phyloP scores from a whole-genome alignment of 345 rosid genomes.

The Garcia nutans region DNA sequence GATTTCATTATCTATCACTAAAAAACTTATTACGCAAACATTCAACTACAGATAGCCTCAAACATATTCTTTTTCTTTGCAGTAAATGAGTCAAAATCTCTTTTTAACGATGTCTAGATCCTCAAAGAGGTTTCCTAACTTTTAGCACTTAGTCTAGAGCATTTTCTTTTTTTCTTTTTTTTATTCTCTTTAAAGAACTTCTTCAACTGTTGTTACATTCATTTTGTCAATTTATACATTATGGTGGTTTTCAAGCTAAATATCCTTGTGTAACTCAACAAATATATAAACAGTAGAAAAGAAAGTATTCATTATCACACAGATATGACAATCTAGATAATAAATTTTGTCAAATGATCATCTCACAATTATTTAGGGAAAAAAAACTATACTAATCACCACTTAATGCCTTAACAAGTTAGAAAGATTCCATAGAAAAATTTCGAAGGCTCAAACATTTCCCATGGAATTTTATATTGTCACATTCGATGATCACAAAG shows the following conservation, averaged over 20 bases:
- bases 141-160: too few relatives aligned
- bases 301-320: background rate
- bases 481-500: background rate
- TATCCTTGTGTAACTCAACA: background rate
- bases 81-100: background rate
- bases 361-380: background rate
- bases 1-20: too few relatives aligned
- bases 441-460: too few relatives aligned
- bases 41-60: background rate
- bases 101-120: background rate
- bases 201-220: background rate
- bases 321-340: background rate
- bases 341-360: background rate
- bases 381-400: background rate
- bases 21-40: background rate
- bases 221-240: background rate
- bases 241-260: background rate
- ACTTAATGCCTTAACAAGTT: too few relatives aligned
- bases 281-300: background rate
- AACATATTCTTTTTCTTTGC: too few relatives aligned
- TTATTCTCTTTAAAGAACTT: background rate
- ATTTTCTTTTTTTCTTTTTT: too few relatives aligned
- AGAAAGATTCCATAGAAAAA: too few relatives aligned
- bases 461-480: too few relatives aligned
- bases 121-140: too few relatives aligned